Evolutionary conservation across 768 basidiomycete genomes (phyloP).

Genomic region (Suillus decipiens): DNA sequence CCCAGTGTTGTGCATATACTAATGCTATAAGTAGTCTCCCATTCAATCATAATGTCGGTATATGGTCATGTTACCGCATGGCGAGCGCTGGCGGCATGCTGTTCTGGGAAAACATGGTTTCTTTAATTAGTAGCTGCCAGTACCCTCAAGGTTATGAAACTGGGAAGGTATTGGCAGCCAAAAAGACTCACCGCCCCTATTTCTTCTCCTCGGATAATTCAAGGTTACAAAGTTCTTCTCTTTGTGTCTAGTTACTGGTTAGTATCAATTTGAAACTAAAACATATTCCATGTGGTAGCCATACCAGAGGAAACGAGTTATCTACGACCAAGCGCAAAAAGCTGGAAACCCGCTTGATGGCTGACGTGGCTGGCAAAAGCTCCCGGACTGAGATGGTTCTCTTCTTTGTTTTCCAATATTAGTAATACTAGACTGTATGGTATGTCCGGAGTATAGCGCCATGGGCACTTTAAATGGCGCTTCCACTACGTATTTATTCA

Average conservation of each 20-base stretch:
- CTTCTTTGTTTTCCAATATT: conserved; percentile 18
- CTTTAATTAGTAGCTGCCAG: not conserved
- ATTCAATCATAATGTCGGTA: not conserved
- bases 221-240: not conserved
- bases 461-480: not conserved
- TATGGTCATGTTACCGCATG: too few species aligned
- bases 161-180: not conserved
- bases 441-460: not conserved
- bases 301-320: not conserved
- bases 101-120: not conserved
- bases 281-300: not conserved
- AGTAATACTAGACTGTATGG: conserved; percentile 30
- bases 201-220: not conserved
- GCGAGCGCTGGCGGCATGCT: not conserved
- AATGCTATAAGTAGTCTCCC: not conserved
- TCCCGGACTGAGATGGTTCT: conserved; percentile 3
- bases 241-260: not conserved
- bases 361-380: not conserved
- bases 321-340: conserved; percentile 4
- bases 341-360: not conserved
- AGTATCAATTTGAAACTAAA: not conserved
- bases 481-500: not conserved
- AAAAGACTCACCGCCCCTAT: not conserved
- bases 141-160: conserved; percentile 5
- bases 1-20: too few species aligned